Conservation (phyloP, 495 filamentous ascomycete genomes). For the Lasiosphaeria miniovina region DNA sequence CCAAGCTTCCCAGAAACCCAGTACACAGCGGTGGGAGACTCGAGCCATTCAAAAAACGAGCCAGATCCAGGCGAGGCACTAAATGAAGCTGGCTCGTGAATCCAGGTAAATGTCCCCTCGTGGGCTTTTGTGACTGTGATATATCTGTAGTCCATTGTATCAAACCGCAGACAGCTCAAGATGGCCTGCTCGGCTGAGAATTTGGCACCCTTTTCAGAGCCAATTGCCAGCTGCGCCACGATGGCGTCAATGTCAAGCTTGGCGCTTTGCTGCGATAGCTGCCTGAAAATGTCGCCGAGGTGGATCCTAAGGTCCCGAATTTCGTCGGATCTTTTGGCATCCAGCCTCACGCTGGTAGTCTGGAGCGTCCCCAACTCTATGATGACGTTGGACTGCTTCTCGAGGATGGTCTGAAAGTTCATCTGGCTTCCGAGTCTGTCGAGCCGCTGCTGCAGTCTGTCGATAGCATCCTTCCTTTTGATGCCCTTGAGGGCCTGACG, state of each 20-base stretch:
- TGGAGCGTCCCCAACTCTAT: too few relatives aligned
- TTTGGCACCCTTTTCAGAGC: too few relatives aligned
- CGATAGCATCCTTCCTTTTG: neutral
- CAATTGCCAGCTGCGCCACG: too few relatives aligned
- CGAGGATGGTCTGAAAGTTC: too few relatives aligned
- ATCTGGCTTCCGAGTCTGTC: constrained; percentile 4
- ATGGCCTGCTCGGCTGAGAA: neutral
- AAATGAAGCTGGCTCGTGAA: neutral
- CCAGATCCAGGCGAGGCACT: neutral
- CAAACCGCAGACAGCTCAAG: neutral
- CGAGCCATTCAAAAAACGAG: constrained; percentile 1
- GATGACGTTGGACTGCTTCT: too few relatives aligned
- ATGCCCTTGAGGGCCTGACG: neutral
- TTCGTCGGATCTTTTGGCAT: too few relatives aligned
- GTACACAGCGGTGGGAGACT: neutral
- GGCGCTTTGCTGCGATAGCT: too few relatives aligned
- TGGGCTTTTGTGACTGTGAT: constrained; percentile 1
- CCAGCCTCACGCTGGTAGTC: too few relatives aligned
- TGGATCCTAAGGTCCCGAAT: too few relatives aligned
- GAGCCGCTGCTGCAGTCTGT: neutral
- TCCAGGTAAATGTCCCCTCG: constrained; percentile 4
- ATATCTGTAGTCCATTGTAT: constrained; percentile 4
- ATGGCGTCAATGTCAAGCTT: too few relatives aligned
- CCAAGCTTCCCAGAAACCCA: constrained; percentile 9
- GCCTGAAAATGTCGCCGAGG: too few relatives aligned